Evolutionary conservation across 2,329 filamentous ascomycete genomes (phyloP), one percentile per base, ranked within the genome.

Genomic region (Aspergillus versicolor): DNA sequence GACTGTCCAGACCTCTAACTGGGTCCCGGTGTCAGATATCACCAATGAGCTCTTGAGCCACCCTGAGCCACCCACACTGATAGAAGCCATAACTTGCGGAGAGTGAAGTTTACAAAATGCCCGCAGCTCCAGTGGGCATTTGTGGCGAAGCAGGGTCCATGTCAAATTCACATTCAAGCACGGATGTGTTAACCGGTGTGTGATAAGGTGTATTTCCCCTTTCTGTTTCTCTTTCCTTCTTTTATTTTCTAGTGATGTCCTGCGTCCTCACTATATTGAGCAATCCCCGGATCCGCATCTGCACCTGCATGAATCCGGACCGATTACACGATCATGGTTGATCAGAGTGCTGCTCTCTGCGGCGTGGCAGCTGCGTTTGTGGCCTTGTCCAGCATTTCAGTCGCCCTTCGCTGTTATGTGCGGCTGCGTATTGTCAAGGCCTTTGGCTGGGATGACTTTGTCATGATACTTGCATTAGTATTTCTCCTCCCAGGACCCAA

Each of bases 361-460:
- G 55, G 48, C 6, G 67, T 71, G 6, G 70, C 71, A 5, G 69
- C 70, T 9, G 68, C 73, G 12, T 77, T 79, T 54, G 66, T 78
- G 46, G 67, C 68, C 3, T 58, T 78, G n/a, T 75, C 77, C 0
- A 65, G 73, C n/a, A 44, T 74, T 8, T 69, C 75, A 15, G 73
- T 72, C 7, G 52, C 65, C 8, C 62, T 79, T 15, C 71, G 77
- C 52, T 68, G 74, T 21, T 78, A 77, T 63, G 76, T 77, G 32
- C 75, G 77, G 6, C 52, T 72, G 4, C 66, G 64, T 15, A 54
- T 79, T 15, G 74, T 79, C 13, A 74, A 70, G 49, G 73, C 71
- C 0, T 72, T 73, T 57, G 69, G 71, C 1, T 71, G 69, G 66
- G 72, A 73, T 61, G 72, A 74, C 64, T 58, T n/a, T 1, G 51